Evolutionary conservation across 2,329 filamentous ascomycete genomes (phyloP).

Genomic region (Hypoxylon sp.): DNA sequence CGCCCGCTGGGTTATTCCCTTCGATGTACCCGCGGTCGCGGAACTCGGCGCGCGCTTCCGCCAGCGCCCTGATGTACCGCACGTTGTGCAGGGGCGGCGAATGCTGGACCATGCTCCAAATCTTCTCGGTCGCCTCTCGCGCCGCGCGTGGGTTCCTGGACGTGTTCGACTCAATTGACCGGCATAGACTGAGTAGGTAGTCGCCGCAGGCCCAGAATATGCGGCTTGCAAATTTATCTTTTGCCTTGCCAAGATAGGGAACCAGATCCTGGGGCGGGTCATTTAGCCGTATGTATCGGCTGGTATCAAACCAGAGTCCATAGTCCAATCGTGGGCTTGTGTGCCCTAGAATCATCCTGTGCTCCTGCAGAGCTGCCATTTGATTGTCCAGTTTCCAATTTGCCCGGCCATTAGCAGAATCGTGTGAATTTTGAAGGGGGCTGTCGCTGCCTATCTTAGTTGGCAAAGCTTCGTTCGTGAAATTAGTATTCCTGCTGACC

Average conservation of each 20-base stretch:
- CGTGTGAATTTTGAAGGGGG: background rate
- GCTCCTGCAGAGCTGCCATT: background rate
- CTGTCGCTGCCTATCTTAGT: background rate
- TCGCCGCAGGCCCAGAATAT: slow-evolving; percentile 47
- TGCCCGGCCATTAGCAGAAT: background rate
- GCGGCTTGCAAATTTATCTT: slow-evolving; percentile 44
- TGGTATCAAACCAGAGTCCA: slow-evolving; percentile 42
- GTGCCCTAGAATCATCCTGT: slow-evolving; percentile 1
- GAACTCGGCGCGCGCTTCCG: slow-evolving; percentile 42
- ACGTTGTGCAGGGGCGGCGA: slow-evolving; percentile 36
- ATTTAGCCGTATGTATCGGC: slow-evolving; percentile 35
- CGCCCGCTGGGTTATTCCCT: slow-evolving; percentile 27
- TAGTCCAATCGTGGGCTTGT: slow-evolving; percentile 34
- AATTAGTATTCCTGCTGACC: background rate
- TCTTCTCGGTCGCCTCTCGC: slow-evolving; percentile 13
- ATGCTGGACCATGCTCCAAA: slow-evolving; percentile 40
- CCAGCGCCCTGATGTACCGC: slow-evolving; percentile 40
- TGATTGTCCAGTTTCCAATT: slow-evolving; percentile 9
- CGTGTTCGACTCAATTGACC: slow-evolving; percentile 23
- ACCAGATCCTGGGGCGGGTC: slow-evolving; percentile 39
- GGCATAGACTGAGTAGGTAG: slow-evolving; percentile 39
- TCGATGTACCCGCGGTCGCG: slow-evolving; percentile 38
- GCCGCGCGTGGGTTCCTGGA: slow-evolving; percentile 24
- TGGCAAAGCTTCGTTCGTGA: background rate
- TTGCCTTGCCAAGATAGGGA: slow-evolving; percentile 45